A percentile compares a stretch with the other conserved stretches of the same genome.
These are phyloP conservation scores for Capillidium rhysosporum DNA, from an alignment of 371 early-diverging fungal species.

Conservation along the genomic window DNA sequence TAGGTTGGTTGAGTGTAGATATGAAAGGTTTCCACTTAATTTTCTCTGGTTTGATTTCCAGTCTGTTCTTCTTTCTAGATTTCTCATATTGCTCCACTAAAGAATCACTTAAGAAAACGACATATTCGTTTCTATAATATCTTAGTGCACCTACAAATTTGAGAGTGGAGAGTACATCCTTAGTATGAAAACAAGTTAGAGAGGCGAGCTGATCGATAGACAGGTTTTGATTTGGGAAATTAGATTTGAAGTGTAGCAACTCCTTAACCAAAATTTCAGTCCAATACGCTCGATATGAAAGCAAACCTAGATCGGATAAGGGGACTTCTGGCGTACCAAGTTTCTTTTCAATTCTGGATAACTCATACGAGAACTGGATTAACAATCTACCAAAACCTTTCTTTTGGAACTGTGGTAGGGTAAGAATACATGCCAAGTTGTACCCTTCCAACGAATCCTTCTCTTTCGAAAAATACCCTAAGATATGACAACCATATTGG, in stretches of 20 bases:
- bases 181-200: constrained; percentile 70
- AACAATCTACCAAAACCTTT: constrained; percentile 94
- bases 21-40: constrained; percentile 62
- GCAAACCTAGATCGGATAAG: constrained; percentile 91
- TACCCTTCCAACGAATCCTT: constrained; percentile 89
- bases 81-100: constrained; percentile 62
- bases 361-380: constrained; percentile 94
- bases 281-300: constrained; percentile 96
- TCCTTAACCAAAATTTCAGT: constrained; percentile 24
- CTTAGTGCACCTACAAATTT: constrained; percentile 79
- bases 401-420: constrained; percentile 96
- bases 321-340: constrained; percentile 99
- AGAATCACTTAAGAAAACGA: constrained; percentile 76
- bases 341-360: constrained; percentile 88
- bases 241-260: constrained; percentile 11
- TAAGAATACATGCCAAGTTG: constrained; percentile 99
- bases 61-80: constrained; percentile 40
- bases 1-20: constrained; percentile 53
- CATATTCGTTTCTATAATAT: constrained; percentile 85
- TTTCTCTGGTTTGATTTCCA: constrained; percentile 56
- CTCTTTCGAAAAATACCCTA: constrained; percentile 99
- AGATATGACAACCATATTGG: constrained; percentile 67
- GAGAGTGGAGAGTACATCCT: constrained; percentile 91
- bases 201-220: constrained; percentile 68
- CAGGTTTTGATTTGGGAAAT: constrained; percentile 22